Conservation (phyloP, 208 protist genomes). For the Crithidia brevicula region DNA sequence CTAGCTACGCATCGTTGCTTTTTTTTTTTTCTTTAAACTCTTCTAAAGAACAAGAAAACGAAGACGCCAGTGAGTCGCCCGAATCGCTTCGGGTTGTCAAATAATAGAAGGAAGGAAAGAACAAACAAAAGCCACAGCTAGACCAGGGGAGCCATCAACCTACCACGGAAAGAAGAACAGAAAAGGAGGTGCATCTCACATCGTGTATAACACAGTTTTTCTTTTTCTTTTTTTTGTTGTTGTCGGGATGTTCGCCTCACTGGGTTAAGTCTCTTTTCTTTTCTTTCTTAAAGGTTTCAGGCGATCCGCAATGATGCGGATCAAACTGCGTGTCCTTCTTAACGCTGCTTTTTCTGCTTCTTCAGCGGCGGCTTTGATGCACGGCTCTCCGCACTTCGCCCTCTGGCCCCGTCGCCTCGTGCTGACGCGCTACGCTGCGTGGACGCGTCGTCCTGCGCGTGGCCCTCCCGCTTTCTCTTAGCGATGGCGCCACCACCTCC, state of each 20-base stretch:
- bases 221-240: neutral
- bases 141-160: no score
- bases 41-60: no score
- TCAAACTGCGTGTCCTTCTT: neutral
- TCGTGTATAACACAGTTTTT: neutral
- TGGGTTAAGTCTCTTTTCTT: neutral
- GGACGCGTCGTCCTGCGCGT: no score
- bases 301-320: neutral
- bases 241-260: neutral
- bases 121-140: conserved; percentile 3
- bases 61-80: no score
- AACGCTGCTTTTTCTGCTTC: neutral
- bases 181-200: neutral
- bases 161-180: conserved; percentile 10
- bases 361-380: neutral
- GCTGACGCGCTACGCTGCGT: neutral
- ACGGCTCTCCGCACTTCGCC: no score
- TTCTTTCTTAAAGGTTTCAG: neutral
- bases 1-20: no score
- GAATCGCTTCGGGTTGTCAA: no score
- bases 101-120: neutral
- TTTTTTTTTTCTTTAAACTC: no score
- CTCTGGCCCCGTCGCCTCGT: no score
- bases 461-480: no score
- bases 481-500: no score